phyloP scores from a whole-genome alignment of 1,284 basidiomycete genomes.

The Ceratobasidium sp. region DNA sequence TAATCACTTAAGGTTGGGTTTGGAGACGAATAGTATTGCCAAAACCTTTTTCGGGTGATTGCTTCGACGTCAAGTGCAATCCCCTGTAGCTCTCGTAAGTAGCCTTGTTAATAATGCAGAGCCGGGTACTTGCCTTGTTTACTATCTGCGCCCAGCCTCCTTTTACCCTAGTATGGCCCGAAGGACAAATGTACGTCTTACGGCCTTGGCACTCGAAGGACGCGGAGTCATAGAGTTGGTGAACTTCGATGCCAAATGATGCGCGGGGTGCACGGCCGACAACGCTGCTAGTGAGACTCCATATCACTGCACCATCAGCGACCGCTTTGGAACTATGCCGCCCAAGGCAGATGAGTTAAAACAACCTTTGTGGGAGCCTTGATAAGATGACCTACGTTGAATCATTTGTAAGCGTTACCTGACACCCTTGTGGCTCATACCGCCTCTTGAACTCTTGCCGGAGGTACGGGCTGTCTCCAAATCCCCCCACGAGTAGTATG shows the following conservation, averaged over 20 bases:
- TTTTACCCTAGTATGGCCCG: not conserved
- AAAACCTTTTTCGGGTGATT: not conserved
- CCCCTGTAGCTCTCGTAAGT: not conserved
- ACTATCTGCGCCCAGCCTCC: constrained; percentile 15
- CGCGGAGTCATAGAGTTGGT: not conserved
- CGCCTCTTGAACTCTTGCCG: constrained; percentile 24
- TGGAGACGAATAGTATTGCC: not conserved
- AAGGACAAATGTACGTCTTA: not conserved
- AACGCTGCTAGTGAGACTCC: constrained; percentile 14
- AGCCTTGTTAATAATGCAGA: not conserved
- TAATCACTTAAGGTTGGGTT: not conserved
- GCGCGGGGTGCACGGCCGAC: constrained; percentile 5
- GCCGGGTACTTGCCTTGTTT: not conserved
- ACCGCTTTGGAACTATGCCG: constrained; percentile 36
- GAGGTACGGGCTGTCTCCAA: constrained; percentile 32
- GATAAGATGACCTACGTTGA: constrained; percentile 21
- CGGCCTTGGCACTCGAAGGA: not conserved
- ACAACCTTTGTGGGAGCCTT: no score
- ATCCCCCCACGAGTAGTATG: constrained; percentile 35
- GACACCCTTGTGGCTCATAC: constrained; percentile 11
- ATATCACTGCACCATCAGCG: constrained; percentile 41
- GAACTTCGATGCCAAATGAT: not conserved
- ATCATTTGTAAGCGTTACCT: constrained; percentile 40
- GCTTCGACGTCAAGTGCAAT: constrained; percentile 10
- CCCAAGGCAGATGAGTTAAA: not conserved